Evolutionary conservation across 345 rosid genomes (phyloP).

Genomic region (Kernera saxatilis): DNA sequence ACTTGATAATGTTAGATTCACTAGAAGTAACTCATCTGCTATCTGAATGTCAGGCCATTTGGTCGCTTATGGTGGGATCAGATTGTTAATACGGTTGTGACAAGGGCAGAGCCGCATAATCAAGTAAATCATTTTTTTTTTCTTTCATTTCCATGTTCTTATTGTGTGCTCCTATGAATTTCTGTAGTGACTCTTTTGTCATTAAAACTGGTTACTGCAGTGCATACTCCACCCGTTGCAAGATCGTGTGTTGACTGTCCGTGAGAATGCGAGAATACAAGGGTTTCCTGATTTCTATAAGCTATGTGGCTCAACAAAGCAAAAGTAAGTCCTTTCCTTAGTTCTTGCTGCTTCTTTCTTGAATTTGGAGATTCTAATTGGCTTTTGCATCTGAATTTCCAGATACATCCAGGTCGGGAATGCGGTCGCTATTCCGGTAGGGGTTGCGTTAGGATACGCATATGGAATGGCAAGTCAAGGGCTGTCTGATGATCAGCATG

Average conservation of each 20-base stretch:
- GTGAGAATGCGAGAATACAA: constrained; percentile 46
- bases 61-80: constrained; percentile 43
- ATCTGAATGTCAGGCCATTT: constrained; percentile 32
- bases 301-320: constrained; percentile 36
- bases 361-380: neutral
- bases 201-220: neutral
- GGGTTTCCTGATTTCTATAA: constrained; percentile 46
- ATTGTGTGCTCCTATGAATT: neutral
- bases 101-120: constrained; percentile 44
- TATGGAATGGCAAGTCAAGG: too few species aligned
- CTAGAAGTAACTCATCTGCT: neutral
- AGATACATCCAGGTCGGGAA: too few species aligned
- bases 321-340: constrained; percentile 31
- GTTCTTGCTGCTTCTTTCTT: neutral
- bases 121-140: constrained; percentile 16
- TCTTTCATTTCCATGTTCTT: neutral
- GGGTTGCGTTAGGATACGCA: too few species aligned
- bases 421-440: too few species aligned
- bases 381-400: too few species aligned
- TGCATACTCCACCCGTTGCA: constrained; percentile 35
- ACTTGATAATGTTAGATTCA: neutral
- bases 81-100: constrained; percentile 34
- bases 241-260: constrained; percentile 39
- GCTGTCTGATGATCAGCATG: neutral
- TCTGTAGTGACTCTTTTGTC: neutral